Base-by-base conservation (phyloP, 2,329 filamentous ascomycete species). In the Dactylellina sp. region DNA sequence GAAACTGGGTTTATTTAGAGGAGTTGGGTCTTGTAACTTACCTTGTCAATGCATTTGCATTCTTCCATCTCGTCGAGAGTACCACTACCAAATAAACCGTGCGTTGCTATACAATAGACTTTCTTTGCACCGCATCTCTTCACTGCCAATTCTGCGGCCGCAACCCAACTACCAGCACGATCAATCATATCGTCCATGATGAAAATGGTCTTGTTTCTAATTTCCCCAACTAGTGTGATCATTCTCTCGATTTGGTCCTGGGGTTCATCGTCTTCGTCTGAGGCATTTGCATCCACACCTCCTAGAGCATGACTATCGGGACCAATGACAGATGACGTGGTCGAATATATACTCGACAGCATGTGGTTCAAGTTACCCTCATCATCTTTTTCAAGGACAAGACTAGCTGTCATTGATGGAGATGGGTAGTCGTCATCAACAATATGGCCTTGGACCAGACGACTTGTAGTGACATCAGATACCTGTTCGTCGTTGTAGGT, bases 101-200 rank as follows among this genome's bases (percentile, higher is more conserved):
- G 95, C 0, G 95, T 98, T 6, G 94, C 95, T 83, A 99, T 96
- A 84, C 93, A 97, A 82, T 97, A 98, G 37, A 99, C 95, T 82
- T 91, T 95, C 78, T 91, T 96, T 0, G 95, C 95, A 47, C 88
- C 87, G 76, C 95, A 96, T 76, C 91, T 88, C 85, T 98, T 98
- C 60, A 97, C 91, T 1, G 97, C 94, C 0, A 93, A 96, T 84
- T 99, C 95, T 11, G 95, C 95, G 5, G 95, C 95, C 4, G 94
- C 94, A 77, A 99, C 96, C 95, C 95, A 99, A 5, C 92, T 97
- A 12, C 91, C 92, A 7, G 93, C 89, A 83, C 97, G 97, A 83
- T 99, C 95, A 79, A 99, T 97, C 91, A 99, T 98, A 81, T 99
- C 95, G 81, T 99, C 95, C 55, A 99, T 91, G 75, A 99, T 93